Evolutionary conservation across 2,329 filamentous ascomycete species (phyloP).

Genomic region (Periconia macrospinosa): DNA sequence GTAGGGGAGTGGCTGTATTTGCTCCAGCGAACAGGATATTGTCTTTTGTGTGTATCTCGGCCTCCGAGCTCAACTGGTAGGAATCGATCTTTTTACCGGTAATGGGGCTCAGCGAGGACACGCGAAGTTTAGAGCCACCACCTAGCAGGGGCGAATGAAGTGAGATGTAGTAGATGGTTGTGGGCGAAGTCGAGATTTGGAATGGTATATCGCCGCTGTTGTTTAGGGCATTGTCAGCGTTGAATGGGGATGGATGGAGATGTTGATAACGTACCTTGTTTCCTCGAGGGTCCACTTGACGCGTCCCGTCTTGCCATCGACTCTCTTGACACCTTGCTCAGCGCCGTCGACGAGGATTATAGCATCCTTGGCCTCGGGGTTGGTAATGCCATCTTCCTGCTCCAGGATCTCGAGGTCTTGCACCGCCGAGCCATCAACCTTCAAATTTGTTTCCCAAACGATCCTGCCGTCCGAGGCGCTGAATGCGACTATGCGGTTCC

Average conservation of each 20-base stretch:
- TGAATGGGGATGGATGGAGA: not conserved
- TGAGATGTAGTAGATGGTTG: conserved; percentile 73
- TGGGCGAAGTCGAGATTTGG: conserved; percentile 71
- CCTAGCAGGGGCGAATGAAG: conserved; percentile 67
- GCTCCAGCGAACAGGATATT: conserved; percentile 75
- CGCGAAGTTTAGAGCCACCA: conserved; percentile 71
- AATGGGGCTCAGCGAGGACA: conserved; percentile 71
- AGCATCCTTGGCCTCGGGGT: conserved; percentile 63
- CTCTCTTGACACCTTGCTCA: conserved; percentile 64
- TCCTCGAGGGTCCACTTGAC: conserved; percentile 80
- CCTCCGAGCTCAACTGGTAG: conserved; percentile 71
- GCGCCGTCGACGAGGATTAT: conserved; percentile 66
- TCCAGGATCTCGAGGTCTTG: conserved; percentile 78
- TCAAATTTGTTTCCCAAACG: conserved; percentile 66
- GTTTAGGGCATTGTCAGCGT: not conserved
- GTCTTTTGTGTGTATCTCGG: conserved; percentile 65
- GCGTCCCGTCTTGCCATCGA: conserved; percentile 72
- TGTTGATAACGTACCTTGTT: conserved; percentile 46
- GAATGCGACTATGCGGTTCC: conserved; percentile 75
- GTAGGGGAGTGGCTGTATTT: conserved; percentile 72
- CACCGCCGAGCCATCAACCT: conserved; percentile 58
- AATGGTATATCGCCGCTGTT: conserved; percentile 69
- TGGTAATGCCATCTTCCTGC: conserved; percentile 60
- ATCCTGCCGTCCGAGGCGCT: conserved; percentile 79
- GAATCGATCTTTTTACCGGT: conserved; percentile 75